These are phyloP conservation scores for Ustilago esculenta DNA, from an alignment of 1,284 basidiomycete genomes.

Conservation along the genomic window DNA sequence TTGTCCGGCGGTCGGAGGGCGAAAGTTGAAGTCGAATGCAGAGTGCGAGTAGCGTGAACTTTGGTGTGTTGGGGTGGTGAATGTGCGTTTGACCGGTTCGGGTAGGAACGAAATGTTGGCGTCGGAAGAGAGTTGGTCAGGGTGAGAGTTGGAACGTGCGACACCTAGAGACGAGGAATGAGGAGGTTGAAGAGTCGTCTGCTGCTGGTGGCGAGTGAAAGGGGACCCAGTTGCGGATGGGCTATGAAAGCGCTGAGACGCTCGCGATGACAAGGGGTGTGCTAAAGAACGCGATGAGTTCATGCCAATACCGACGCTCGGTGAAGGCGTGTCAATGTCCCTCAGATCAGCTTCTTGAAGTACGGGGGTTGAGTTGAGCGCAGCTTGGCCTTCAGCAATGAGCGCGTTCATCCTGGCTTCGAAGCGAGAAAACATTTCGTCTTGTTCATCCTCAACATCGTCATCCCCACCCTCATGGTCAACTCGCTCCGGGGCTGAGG, in stretches of 20 bases:
- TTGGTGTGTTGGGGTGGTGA: conserved; percentile 5
- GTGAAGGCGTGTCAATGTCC: conserved; percentile 31
- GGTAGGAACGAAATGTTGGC: conserved; percentile 3
- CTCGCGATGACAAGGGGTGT: background rate
- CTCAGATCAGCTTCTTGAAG: conserved; percentile 37
- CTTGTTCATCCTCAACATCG: conserved; percentile 32
- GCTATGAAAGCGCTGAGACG: conserved; percentile 18
- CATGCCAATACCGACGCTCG: conserved; percentile 9
- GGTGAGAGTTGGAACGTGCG: conserved; percentile 13
- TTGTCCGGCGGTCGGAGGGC: background rate
- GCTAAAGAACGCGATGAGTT: conserved; percentile 5
- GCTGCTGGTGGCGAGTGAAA: background rate
- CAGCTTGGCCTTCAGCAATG: conserved; percentile 52
- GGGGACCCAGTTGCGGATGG: conserved; percentile 10
- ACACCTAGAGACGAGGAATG: background rate
- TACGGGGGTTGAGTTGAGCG: conserved; percentile 44
- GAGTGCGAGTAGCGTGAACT: conserved; percentile 19
- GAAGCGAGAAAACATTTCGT: conserved; percentile 47
- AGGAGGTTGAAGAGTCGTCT: background rate
- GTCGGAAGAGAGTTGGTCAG: conserved; percentile 1
- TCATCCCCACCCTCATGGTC: background rate
- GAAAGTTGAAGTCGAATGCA: conserved; percentile 20
- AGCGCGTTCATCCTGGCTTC: conserved; percentile 49
- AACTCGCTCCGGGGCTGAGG: no score
- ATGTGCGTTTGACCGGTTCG: conserved; percentile 34